A percentile compares a stretch with the other conserved stretches of the same genome.
Conservation (phyloP, 1,284 basidiomycete species). For the Taiwanofungus camphoratus region DNA sequence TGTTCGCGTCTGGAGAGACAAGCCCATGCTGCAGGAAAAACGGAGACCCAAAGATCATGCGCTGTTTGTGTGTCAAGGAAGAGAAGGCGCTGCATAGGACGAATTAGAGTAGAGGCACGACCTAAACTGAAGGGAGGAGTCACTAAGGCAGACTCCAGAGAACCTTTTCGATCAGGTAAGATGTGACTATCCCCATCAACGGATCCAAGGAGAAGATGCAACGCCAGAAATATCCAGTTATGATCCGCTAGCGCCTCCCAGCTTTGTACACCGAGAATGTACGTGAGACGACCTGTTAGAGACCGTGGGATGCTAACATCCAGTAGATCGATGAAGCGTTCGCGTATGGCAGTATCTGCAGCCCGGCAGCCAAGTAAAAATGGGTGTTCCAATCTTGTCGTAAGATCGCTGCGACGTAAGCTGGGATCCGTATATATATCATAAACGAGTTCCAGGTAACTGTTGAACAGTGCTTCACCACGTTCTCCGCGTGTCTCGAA, state of each 20-base stretch:
- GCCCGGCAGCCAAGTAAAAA: conserved; percentile 93
- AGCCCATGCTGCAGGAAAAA: conserved; percentile 89
- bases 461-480: conserved; percentile 70
- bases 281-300: conserved; percentile 79
- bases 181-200: conserved; percentile 61
- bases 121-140: conserved; percentile 36
- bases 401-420: conserved; percentile 89
- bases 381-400: conserved; percentile 87
- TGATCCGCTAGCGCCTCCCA: conserved; percentile 94
- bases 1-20: conserved; percentile 86
- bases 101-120: conserved; percentile 58
- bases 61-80: conserved; percentile 78
- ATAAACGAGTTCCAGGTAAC: conserved; percentile 88
- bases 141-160: conserved; percentile 25
- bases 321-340: conserved; percentile 87
- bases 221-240: conserved; percentile 93
- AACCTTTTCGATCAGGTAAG: conserved; percentile 29
- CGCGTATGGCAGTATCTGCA: conserved; percentile 74
- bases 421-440: conserved; percentile 90
- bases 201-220: conserved; percentile 85
- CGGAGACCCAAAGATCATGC: conserved; percentile 85
- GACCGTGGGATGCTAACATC: conserved; percentile 86
- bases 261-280: conserved; percentile 89
- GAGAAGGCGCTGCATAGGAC: conserved; percentile 78
- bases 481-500: conserved; percentile 82